Base-by-base conservation (phyloP, 2,329 filamentous ascomycete genomes). In the Pyricularia pennisetigena region DNA sequence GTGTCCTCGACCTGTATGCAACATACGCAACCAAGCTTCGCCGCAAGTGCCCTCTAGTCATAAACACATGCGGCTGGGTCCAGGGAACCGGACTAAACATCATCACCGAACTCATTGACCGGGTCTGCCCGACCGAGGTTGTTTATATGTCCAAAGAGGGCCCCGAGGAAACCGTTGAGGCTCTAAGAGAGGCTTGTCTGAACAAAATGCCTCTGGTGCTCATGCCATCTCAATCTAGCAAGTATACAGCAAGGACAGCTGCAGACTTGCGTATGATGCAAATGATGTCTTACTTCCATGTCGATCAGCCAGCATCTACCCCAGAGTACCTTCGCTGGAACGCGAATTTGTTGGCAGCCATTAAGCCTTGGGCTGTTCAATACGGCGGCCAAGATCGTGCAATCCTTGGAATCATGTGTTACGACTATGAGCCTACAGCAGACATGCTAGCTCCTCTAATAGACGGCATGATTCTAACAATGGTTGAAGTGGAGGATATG, bases 231-330 rank as follows among this genome's bases (percentile, higher is more conserved):
- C 85, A 88, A 72, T 76, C 82, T 9, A 82, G 81, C n/a, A 84
- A 87, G 59, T 81, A 81, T 59, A 81, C 81, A 0, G 79, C 84
- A 3, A 81, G 88, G 54, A 90, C 88, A 10, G 84, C 90, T 0
- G 82, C 86, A 0, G 88, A 94, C 70, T 77, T 92, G 2, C 81
- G 90, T 66, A 83, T 85, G 6, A 93, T 94, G 89, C 90, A 93
- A 72, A 86, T 84, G n/a, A 88, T 93, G 83, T 89, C 90, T 0
- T 94, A 94, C 72, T 92, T 94, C 73, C 92, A 94, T 74, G 71
- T 80, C 10, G 73, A 77, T 6, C 32, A 49, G 2, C 23, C 64
- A 69, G 57, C 68, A 30, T 64, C 66, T 71, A 61, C 35, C 65
- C 65, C 68, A 32, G 68, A 64, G 32, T 69, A 69, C 26, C 71